Base-by-base conservation (phyloP, 2,329 filamentous ascomycete genomes). In the Nemania bipapillata region DNA sequence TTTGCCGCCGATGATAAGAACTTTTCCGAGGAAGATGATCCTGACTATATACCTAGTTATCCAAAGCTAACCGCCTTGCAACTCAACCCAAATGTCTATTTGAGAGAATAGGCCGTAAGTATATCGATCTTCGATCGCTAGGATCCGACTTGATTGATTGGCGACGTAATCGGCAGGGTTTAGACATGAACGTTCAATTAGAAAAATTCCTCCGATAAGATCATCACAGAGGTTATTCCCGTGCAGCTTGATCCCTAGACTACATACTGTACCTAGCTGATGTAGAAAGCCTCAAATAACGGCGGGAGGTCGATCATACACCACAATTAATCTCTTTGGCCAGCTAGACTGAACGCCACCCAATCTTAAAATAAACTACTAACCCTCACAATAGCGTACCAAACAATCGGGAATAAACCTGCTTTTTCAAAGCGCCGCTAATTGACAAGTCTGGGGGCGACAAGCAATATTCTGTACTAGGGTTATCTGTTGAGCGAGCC, bases 341-440 rank as follows among this genome's bases (percentile, higher is more conserved):
- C 15, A 30, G 22, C 47, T 7, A 28, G 28, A 26, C 32, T 15
- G 45, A 40, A 50, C 45, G 45, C 57, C 45, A 50, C 22, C 7
- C n/a, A 60, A 52, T 52, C 22, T 60, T 52, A 45, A 45, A 45
- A 45, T 20, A 45, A 45, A n/a, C n/a, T 55, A 17, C 32, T 9
- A 17, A 3, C 6, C 12, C 22, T 26, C 11, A 24, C 22, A 17
- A 55, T 8, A 35, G 15, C 7, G 15, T 26, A 7, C 40, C 40
- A 20, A 45, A 20, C 17, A 5, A 24, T 28, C 22, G 24, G 24
- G 9, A 7, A 50, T 24, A 17, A 50, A 20, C 17, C 40, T 45
- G 12, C 22, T 50, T 50, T n/a, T 26, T 28, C 15, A 26, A 17
- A 12, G 15, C 11, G 3, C 24, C 47, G 24, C 12, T 50, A 28